phyloP scores from a whole-genome alignment of 192 early-diverging fungal genomes.

The Coemansia nantahalensis region DNA sequence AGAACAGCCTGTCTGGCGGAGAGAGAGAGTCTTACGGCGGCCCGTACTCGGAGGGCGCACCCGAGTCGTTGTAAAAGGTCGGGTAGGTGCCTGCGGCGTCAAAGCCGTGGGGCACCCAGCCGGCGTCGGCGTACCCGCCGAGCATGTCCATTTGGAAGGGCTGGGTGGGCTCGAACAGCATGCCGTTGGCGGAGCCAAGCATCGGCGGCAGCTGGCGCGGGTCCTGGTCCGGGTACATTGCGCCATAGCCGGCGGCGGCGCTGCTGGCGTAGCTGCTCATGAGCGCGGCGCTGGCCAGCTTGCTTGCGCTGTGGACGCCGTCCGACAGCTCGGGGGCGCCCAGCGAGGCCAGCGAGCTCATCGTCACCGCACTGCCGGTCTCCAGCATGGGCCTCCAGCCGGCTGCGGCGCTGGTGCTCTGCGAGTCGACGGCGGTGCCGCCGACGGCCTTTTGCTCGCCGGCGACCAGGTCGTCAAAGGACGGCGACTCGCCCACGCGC shows the following conservation, averaged over 20 bases:
- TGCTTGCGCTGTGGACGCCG: neutral
- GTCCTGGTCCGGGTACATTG: neutral
- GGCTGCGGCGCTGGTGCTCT: too few relatives aligned
- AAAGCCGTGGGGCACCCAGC: conserved; percentile 8
- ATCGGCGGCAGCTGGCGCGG: neutral
- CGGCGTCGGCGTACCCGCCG: conserved; percentile 2
- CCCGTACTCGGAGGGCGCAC: conserved; percentile 14
- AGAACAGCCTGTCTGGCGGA: neutral
- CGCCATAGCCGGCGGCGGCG: neutral
- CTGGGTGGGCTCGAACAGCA: conserved; percentile 4
- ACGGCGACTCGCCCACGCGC: conserved; percentile 5
- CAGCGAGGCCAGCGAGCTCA: neutral
- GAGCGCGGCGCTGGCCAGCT: neutral
- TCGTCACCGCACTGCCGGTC: too few relatives aligned
- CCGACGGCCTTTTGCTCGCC: neutral
- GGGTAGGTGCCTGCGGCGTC: conserved; percentile 10
- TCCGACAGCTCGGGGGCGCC: neutral
- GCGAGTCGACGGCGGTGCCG: neutral
- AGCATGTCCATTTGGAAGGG: conserved; percentile 5
- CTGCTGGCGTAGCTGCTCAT: neutral
- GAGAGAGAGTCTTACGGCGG: neutral
- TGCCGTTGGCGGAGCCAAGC: neutral
- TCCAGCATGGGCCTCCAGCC: too few relatives aligned
- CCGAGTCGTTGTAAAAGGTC: conserved; percentile 10
- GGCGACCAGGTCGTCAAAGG: conserved; percentile 2